Percentiles rank a stretch among this genome's conserved stretches.
These are phyloP conservation scores for Eutrema heterophyllum DNA, from an alignment of 345 rosid species.

Conservation along the genomic window DNA sequence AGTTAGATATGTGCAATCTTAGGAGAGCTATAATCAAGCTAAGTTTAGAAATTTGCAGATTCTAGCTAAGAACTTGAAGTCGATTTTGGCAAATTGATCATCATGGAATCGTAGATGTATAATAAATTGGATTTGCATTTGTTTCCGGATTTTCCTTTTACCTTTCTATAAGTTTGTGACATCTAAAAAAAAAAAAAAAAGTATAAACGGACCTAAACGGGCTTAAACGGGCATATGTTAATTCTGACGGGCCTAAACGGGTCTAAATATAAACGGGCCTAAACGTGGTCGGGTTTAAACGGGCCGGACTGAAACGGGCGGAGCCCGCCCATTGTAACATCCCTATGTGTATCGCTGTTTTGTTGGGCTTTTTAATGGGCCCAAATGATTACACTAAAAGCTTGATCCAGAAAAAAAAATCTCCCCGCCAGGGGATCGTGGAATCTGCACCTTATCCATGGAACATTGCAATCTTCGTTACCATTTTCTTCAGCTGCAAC, in stretches of 20 bases:
- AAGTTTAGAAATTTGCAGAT: neutral
- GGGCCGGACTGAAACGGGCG: too few relatives aligned
- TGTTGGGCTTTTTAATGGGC: neutral
- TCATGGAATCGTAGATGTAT: neutral
- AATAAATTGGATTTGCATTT: neutral
- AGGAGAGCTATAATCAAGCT: neutral
- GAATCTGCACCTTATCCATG: conserved; percentile 29
- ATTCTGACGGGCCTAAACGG: too few relatives aligned
- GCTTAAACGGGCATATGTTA: too few relatives aligned
- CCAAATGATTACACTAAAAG: neutral
- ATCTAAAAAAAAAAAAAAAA: too few relatives aligned
- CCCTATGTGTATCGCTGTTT: too few relatives aligned
- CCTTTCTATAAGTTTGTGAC: neutral
- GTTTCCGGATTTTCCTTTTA: neutral
- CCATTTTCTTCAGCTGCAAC: neutral
- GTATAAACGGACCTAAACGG: too few relatives aligned
- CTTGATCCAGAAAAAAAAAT: neutral
- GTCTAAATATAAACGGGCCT: too few relatives aligned
- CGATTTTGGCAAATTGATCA: neutral
- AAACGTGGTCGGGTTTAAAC: too few relatives aligned
- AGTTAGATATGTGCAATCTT: too few relatives aligned
- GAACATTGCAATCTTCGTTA: neutral
- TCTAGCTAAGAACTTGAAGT: neutral
- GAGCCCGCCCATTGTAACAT: too few relatives aligned
- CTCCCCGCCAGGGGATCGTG: conserved; percentile 15